Evolutionary conservation across 805 yeast genomes (phyloP).

Genomic region (Ogataea chonburiensis): DNA sequence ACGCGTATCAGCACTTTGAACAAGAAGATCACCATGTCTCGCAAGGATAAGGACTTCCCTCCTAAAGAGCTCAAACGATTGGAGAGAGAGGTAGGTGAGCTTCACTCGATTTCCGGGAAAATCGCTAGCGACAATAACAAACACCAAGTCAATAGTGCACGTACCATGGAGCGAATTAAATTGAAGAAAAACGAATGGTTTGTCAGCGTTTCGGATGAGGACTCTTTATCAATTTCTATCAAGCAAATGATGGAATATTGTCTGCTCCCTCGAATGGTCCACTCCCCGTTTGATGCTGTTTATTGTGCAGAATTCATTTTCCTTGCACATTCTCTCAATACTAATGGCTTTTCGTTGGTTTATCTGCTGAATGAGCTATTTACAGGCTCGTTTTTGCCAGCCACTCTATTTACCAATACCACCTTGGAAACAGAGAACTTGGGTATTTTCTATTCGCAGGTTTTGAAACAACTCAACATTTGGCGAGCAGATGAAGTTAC

Average conservation of each 20-base stretch:
- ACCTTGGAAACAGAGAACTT: conserved; percentile 77
- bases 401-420: conserved; percentile 68
- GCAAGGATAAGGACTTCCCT: conserved; percentile 30
- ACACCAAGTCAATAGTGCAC: conserved; percentile 44
- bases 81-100: conserved; percentile 26
- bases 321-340: conserved; percentile 40
- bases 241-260: conserved; percentile 54
- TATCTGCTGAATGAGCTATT: conserved; percentile 49
- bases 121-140: conserved; percentile 41
- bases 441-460: conserved; percentile 66
- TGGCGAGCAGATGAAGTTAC: conserved; percentile 40
- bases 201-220: conserved; percentile 15
- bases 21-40: conserved; percentile 35
- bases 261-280: conserved; percentile 70
- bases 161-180: conserved; percentile 30
- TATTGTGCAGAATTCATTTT: conserved; percentile 62
- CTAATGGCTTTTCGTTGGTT: conserved; percentile 38
- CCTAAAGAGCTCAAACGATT: conserved; percentile 26
- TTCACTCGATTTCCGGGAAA: conserved; percentile 28
- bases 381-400: conserved; percentile 40
- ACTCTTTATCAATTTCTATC: conserved; percentile 7
- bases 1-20: conserved; percentile 36
- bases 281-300: conserved; percentile 81
- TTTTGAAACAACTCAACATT: conserved; percentile 41
- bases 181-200: conserved; percentile 42